Evolutionary conservation across 768 basidiomycete species (phyloP), one percentile per base, ranked within the genome.

Genomic region (Leccinum barrowsii): DNA sequence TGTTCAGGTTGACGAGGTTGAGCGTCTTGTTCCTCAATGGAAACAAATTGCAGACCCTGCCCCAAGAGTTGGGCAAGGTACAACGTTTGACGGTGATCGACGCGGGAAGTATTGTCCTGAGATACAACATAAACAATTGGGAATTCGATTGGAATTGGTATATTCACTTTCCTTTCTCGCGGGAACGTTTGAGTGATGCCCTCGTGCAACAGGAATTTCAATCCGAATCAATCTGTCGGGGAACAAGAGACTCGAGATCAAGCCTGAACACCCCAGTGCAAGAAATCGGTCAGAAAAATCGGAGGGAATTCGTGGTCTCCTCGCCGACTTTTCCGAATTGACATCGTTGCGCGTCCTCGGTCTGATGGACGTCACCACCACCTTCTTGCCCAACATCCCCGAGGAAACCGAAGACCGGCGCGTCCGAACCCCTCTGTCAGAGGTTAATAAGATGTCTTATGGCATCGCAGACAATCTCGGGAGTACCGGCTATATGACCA

Each of bases 61-160:
- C 97, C 4, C 87, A 90, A 56, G 97, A 98, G 70, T 72, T 99
- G 50, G 87, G 86, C 40, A 92, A 92, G 69, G 82, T 97, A 59
- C 81, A 82, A 68, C 85, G 81, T 50, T 76, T 99, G 67, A 82
- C 80, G 54, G 84, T 90, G 32, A 78, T 99, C 64, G 97, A 99
- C 68, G 95, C 91, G 5, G 95, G 97, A 6, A 94, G 89, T 71
- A 99, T 98, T 71, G 73, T 85, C 54, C 78, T 99, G 73, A 92
- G 90, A 81, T 98, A 98, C 74, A 99, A 98, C 70, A 94, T 97
- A 65, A 90, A 92, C 64, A 99, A 99, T 67, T 94, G 89, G 89
- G 92, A 96, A 71, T 98, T 94, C 72, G 97, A 99, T 75, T 98
- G 95, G 95, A 98, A 99, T 71, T 98, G 97, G 96, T 96, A 63